phyloP scores from a whole-genome alignment of 345 rosid genomes.

The Psidium friedrichsthalianum region DNA sequence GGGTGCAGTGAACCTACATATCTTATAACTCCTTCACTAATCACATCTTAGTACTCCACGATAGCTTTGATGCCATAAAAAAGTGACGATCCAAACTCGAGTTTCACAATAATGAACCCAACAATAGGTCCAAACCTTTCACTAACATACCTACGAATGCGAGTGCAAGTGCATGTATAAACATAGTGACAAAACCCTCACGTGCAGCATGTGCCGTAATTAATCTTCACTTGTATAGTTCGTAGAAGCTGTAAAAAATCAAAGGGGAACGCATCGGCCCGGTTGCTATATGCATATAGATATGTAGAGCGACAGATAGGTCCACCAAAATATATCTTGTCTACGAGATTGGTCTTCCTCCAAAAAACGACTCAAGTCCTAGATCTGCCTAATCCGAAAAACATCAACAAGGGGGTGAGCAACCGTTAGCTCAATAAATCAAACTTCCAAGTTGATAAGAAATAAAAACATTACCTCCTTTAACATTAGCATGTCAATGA shows the following conservation, averaged over 20 bases:
- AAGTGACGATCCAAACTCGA: too few species aligned
- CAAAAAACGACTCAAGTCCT: not conserved
- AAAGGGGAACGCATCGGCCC: not conserved
- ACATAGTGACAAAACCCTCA: not conserved
- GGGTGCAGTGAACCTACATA: not conserved
- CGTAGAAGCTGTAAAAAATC: not conserved
- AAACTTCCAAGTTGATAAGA: not conserved
- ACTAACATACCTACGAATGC: too few species aligned
- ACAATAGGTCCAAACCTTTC: too few species aligned
- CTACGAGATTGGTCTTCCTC: not conserved
- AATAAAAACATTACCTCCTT: not conserved
- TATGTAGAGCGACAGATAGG: too few species aligned
- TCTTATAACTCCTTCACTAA: not conserved
- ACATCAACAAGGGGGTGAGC: too few species aligned
- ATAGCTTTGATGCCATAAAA: not conserved
- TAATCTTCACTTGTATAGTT: not conserved
- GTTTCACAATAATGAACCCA: too few species aligned
- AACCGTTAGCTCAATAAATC: too few species aligned
- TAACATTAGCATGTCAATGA: not conserved
- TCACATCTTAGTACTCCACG: not conserved
- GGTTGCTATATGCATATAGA: not conserved
- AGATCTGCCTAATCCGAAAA: not conserved
- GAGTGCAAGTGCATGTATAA: not conserved
- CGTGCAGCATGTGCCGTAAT: accelerated
- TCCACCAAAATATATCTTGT: not conserved